Conservation (phyloP, 352 stramenopile species). For the Globisporangium splendens region DNA sequence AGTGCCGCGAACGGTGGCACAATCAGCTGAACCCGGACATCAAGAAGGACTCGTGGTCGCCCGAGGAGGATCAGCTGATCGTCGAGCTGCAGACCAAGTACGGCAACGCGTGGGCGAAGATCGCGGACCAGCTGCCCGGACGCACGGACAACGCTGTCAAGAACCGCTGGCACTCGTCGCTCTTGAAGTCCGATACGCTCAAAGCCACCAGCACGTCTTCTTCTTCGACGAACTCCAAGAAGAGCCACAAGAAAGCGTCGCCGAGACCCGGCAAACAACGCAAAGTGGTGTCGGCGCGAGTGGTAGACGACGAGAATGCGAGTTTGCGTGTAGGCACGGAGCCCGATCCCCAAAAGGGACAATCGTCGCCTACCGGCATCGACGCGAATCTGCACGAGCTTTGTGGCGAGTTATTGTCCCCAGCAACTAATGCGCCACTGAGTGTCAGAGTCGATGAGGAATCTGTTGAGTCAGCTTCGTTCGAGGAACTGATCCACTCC, state of each 20-base stretch:
- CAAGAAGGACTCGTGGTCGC: slow-evolving; percentile 30
- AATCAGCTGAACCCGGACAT: slow-evolving; percentile 40
- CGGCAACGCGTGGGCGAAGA: slow-evolving; percentile 48
- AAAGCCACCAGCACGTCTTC: not conserved
- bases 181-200: slow-evolving; percentile 2
- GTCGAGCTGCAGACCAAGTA: slow-evolving; percentile 23
- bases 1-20: slow-evolving; percentile 61
- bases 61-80: slow-evolving; percentile 31
- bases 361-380: not conserved
- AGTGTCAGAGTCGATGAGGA: not conserved
- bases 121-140: slow-evolving; percentile 37
- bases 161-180: slow-evolving; percentile 41
- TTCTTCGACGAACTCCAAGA: not conserved
- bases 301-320: no score
- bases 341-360: not conserved
- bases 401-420: not conserved
- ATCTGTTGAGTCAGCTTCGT: no score
- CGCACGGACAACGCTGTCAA: slow-evolving; percentile 54
- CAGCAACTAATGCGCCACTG: not conserved
- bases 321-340: no score
- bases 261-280: not conserved
- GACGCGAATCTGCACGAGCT: not conserved
- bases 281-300: not conserved
- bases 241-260: not conserved
- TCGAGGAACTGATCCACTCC: no score